Percentiles rank a stretch among this genome's conserved stretches.
Evolutionary conservation across 768 basidiomycete species (phyloP).

Genomic region (Serendipita indica): DNA sequence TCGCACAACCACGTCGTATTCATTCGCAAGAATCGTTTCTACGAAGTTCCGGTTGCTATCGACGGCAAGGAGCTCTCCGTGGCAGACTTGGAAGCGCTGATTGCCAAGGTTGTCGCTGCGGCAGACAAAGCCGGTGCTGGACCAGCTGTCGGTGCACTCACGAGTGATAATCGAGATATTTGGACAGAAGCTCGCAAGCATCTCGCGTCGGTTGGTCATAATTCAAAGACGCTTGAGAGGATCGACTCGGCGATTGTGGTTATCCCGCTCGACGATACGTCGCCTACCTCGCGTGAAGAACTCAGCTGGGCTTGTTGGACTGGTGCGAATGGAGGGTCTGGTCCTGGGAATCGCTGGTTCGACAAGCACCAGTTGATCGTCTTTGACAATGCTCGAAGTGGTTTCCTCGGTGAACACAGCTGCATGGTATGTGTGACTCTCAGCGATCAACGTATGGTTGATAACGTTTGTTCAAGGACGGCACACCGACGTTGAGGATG

Average conservation of each 20-base stretch:
- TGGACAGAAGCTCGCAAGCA: slow-evolving; percentile 60
- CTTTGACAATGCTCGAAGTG: slow-evolving; percentile 87
- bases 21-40: slow-evolving; percentile 84
- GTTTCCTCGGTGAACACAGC: slow-evolving; percentile 54
- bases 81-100: slow-evolving; percentile 71
- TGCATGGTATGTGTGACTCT: slow-evolving; percentile 36
- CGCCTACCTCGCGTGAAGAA: slow-evolving; percentile 68
- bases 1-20: slow-evolving; percentile 80
- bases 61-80: slow-evolving; percentile 59
- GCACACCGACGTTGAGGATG: slow-evolving; percentile 85
- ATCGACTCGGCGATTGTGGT: slow-evolving; percentile 87
- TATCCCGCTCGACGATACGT: slow-evolving; percentile 69
- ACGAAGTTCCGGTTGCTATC: slow-evolving; percentile 56
- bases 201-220: slow-evolving; percentile 39
- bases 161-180: slow-evolving; percentile 73
- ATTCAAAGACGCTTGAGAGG: slow-evolving; percentile 50
- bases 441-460: slow-evolving; percentile 9
- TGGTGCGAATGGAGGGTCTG: slow-evolving; percentile 34
- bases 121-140: slow-evolving; percentile 35
- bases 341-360: slow-evolving; percentile 76
- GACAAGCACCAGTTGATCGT: slow-evolving; percentile 96
- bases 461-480: slow-evolving; percentile 36
- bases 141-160: slow-evolving; percentile 63
- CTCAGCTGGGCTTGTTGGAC: slow-evolving; percentile 75
- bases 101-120: slow-evolving; percentile 48